Evolutionary conservation across 306 rosid species (phyloP), one percentile per base, ranked within the genome.

Genomic region (Corylus avellana): DNA sequence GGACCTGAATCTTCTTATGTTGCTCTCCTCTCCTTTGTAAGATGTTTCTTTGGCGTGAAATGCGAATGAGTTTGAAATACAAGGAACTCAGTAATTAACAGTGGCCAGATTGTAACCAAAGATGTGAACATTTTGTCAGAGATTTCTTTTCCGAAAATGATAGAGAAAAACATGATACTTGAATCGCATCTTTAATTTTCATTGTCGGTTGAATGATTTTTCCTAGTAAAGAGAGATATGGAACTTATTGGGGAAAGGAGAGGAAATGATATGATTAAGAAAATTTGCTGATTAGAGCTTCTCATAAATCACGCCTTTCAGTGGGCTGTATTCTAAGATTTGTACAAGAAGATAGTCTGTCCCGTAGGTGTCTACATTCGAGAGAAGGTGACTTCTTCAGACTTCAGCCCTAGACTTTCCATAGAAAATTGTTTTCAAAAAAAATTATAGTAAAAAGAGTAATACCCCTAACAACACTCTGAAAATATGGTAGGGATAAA

Each of bases 1-100:
- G 91, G 89, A 89, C 86, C 77, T 95, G 83, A 91, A 68, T 74
- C 80, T 14, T 55, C 32, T 39, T 74, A n/a, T 53, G 22, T 55
- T 18, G 6, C 16, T 48, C 32, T 18, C 37, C 50, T 39, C 72
- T 42, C 18, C 51, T n/a, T 12, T 14, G n/a, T 68, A 17, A 18
- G 50, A 68, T 39, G 22, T 44, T 68, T 44, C 32, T 27, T 59
- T 59, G 16, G 16, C 66, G n/a, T 25, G 16, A 59, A 12, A 37
- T 25, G 66, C 14, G 10, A 59, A 59, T 22, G 37, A 59, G 5
- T 27, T 29, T 59, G 37, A 59, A 59, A 27, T 59, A 59, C 66
- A 59, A 20, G 37, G 27, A 59, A 25, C 37, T 22, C 29, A 25
- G 13, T 59, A 59, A 10, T 59, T 29, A 59, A 59, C 66, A 11